Conservation (phyloP, 1,284 basidiomycete genomes). For the Sporisorium exsertum region DNA sequence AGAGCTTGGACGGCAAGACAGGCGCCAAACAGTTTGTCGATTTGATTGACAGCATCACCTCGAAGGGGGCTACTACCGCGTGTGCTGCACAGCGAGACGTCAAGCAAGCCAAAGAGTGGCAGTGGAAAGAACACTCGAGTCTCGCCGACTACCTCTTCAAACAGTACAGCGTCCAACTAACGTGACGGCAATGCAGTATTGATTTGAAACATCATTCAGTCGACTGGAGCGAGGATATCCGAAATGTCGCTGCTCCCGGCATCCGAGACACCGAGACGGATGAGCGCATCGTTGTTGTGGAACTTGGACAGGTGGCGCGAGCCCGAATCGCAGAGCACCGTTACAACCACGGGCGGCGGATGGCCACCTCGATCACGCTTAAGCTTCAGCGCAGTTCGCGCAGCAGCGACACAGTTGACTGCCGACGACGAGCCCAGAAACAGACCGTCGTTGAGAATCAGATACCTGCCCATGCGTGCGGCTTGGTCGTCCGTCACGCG, state of each 20-base stretch:
- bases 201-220: not conserved
- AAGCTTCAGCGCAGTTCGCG: slow-evolving; percentile 70
- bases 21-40: slow-evolving; percentile 53
- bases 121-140: slow-evolving; percentile 32
- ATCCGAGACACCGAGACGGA: slow-evolving; percentile 41
- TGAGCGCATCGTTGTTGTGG: slow-evolving; percentile 57
- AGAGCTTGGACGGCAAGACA: slow-evolving; percentile 15
- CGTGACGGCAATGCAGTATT: slow-evolving; percentile 1
- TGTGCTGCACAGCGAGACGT: slow-evolving; percentile 49
- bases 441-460: slow-evolving; percentile 78
- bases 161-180: slow-evolving; percentile 12
- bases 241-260: slow-evolving; percentile 59
- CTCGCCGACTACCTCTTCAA: slow-evolving; percentile 26
- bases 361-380: slow-evolving; percentile 46
- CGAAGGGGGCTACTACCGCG: slow-evolving; percentile 38
- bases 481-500: slow-evolving; percentile 66
- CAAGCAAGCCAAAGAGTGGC: slow-evolving; percentile 32
- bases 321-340: slow-evolving; percentile 66
- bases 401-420: slow-evolving; percentile 90
- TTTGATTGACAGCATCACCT: slow-evolving; percentile 36
- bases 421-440: slow-evolving; percentile 97
- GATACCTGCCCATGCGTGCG: slow-evolving; percentile 61
- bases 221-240: slow-evolving; percentile 50
- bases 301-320: slow-evolving; percentile 67
- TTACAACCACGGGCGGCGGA: slow-evolving; percentile 61